These are phyloP conservation scores for Aspergillus pseudonomiae DNA, from an alignment of 2,329 filamentous ascomycete species.

Conservation along the genomic window DNA sequence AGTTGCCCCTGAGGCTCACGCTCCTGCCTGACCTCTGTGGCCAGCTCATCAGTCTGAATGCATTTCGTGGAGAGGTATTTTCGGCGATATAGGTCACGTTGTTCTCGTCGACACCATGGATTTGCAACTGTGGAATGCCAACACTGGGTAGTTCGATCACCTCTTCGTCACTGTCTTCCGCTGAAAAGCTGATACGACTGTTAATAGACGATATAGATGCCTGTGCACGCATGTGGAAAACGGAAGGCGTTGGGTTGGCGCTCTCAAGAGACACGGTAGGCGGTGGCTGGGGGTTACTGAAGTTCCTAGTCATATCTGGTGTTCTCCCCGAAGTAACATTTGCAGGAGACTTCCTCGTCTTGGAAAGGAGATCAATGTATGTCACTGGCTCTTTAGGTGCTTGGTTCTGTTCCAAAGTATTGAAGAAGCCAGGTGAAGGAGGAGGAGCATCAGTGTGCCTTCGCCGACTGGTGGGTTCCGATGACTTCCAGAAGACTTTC, in stretches of 20 bases:
- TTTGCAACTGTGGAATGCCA: slow-evolving; percentile 28
- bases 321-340: slow-evolving; percentile 5
- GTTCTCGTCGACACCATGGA: slow-evolving; percentile 38
- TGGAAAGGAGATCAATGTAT: slow-evolving; percentile 34
- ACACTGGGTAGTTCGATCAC: slow-evolving; percentile 39
- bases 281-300: slow-evolving; percentile 17
- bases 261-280: slow-evolving; percentile 15
- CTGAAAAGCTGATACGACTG: slow-evolving; percentile 23
- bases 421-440: slow-evolving; percentile 35
- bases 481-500: slow-evolving; percentile 24
- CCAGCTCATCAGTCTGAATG: slow-evolving; percentile 37
- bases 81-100: slow-evolving; percentile 37
- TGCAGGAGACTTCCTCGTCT: slow-evolving; percentile 21
- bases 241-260: slow-evolving; percentile 23
- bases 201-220: slow-evolving; percentile 27
- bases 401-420: slow-evolving; percentile 20
- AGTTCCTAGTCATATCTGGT: slow-evolving; percentile 10
- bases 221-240: slow-evolving; percentile 40
- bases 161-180: slow-evolving; percentile 38
- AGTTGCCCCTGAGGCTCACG: slow-evolving; percentile 8
- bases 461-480: slow-evolving; percentile 30
- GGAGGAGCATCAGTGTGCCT: slow-evolving; percentile 46
- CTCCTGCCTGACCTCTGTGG: slow-evolving; percentile 24
- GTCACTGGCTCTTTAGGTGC: slow-evolving; percentile 26
- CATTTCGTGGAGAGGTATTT: slow-evolving; percentile 27